Conservation (phyloP, 257 asterid species). For the Thymus mandschuricus region DNA sequence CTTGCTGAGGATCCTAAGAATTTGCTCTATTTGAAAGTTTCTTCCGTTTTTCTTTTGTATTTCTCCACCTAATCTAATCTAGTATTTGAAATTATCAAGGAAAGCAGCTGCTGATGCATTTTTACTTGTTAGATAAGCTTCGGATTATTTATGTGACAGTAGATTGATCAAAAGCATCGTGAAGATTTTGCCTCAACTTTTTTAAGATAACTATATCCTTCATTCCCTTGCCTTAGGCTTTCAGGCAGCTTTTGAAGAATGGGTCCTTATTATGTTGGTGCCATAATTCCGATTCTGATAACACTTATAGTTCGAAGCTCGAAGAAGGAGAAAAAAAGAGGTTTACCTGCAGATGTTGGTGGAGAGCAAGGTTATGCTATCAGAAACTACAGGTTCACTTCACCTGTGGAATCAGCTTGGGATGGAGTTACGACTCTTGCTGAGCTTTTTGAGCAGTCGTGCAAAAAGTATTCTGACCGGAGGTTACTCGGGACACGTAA, state of each 20-base stretch:
- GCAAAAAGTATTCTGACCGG: slow-evolving; percentile 54
- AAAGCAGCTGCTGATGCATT: slow-evolving; percentile 22
- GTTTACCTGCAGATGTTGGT: slow-evolving; percentile 71
- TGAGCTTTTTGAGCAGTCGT: slow-evolving; percentile 85
- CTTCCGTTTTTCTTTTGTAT: not conserved
- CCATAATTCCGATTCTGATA: slow-evolving; percentile 70
- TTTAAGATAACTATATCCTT: not conserved
- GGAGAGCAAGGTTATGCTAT: slow-evolving; percentile 80
- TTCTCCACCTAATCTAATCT: not conserved
- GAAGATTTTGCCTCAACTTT: not conserved
- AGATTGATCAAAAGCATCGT: slow-evolving; percentile 14
- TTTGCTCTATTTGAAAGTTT: slow-evolving; percentile 19
- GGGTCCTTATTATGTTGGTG: slow-evolving; percentile 78
- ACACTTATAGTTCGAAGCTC: slow-evolving; percentile 65
- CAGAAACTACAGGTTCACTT: slow-evolving; percentile 63
- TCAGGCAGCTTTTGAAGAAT: slow-evolving; percentile 44
- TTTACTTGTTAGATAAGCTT: slow-evolving; percentile 17
- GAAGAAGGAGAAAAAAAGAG: slow-evolving; percentile 72
- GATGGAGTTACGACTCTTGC: slow-evolving; percentile 94
- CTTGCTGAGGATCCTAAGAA: slow-evolving; percentile 15
- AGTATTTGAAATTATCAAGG: not conserved
- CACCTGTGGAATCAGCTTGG: slow-evolving; percentile 92
- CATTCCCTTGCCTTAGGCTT: slow-evolving; percentile 12
- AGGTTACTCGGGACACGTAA: slow-evolving; percentile 79
- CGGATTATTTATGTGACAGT: slow-evolving; percentile 19